Base-by-base conservation (phyloP, 2,329 filamentous ascomycete species). In the Pseudocercospora crystallina region DNA sequence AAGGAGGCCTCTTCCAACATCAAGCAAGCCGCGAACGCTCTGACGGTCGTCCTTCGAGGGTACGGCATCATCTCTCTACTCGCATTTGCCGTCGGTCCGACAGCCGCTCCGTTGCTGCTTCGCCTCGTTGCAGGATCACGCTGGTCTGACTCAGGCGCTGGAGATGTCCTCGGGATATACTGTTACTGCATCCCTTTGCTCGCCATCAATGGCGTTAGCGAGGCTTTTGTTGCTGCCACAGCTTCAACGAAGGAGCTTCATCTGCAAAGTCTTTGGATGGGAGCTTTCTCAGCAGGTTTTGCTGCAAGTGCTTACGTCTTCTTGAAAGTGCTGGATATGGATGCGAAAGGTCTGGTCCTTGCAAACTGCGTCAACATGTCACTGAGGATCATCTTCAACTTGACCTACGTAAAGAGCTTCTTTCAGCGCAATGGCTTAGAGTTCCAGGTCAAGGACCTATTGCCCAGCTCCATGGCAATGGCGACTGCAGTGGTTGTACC, bases 161-260 rank as follows among this genome's bases (percentile, higher is more conserved):
- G 85, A 5, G 70, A 79, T 8, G 85, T 94, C 3, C 78, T 99
- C 5, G 83, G 85, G 0, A 80, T 80, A 0, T 99, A 96, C 71
- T 91, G 89, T 73, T 90, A 90, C 70, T 97, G 96, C 73, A 89
- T 99, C 52, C 94, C 94, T 0, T 83, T 97, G 20, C 80, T 97
- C 3, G 94, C 92, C 2, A 74, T 95, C 62, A 99, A 99, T 65
- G 94, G 94, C 44, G 82, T 97, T 15, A 83, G 87, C 1, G 94
- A 99, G 72, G 89, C 90, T 0, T 97, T 99, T 62, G 91, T 97
- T 12, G 86, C 91, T 1, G 90, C 89, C 2, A 89, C 95, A 1
- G 91, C 92, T 0, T 85, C 81, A 0, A 80, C 89, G 56, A 71
- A 78, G 3, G 80, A 97, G 59, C 81, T 99, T 2, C 83, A 89